Conservation (phyloP, 1,284 basidiomycete genomes). For the Leccinum huronense region DNA sequence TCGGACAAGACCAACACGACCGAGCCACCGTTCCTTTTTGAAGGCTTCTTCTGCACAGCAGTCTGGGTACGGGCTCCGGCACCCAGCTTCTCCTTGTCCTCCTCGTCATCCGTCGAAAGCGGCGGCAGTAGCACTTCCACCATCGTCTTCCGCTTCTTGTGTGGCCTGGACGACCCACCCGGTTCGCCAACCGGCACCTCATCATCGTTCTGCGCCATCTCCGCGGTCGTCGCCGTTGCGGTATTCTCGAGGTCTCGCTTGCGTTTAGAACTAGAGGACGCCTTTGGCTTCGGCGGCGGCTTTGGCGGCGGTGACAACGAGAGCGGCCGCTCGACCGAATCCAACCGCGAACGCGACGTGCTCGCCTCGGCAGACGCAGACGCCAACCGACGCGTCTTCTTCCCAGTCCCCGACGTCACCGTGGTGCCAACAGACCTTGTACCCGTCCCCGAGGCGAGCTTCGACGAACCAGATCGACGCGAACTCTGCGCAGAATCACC, state of each 20-base stretch:
- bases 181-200: background rate
- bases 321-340: conserved; percentile 7
- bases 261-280: conserved; percentile 20
- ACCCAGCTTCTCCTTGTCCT: conserved; percentile 3
- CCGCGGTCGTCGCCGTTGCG: background rate
- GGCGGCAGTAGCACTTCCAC: conserved; percentile 15
- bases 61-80: background rate
- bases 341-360: conserved; percentile 6
- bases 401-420: conserved; percentile 1
- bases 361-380: conserved; percentile 5
- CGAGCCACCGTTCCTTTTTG: background rate
- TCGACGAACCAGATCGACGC: conserved; percentile 22
- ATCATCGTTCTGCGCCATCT: background rate
- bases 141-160: conserved; percentile 23
- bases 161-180: conserved; percentile 13
- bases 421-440: conserved; percentile 9
- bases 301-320: conserved; percentile 2
- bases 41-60: background rate
- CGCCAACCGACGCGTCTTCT: conserved; percentile 19
- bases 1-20: conserved; percentile 2
- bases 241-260: conserved; percentile 12
- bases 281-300: background rate
- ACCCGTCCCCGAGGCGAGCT: conserved; percentile 6
- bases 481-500: conserved; percentile 10
- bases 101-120: conserved; percentile 16